These are phyloP conservation scores for Trapa bicornis DNA, from an alignment of 345 rosid genomes.

Conservation along the genomic window DNA sequence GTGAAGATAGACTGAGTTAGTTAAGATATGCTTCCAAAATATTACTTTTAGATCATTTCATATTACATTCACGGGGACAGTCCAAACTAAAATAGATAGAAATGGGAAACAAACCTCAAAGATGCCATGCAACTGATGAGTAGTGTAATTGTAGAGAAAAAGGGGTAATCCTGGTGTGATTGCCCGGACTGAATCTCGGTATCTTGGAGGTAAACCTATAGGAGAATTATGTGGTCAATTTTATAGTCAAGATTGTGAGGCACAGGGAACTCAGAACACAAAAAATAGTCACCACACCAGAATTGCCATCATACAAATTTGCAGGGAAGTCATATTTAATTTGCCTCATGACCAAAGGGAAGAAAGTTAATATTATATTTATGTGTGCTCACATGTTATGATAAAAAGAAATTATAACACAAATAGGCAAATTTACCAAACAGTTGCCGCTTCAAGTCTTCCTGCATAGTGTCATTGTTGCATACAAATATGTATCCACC, in stretches of 20 bases:
- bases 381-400: background rate
- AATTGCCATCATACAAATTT: background rate
- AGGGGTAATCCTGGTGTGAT: constrained; percentile 95
- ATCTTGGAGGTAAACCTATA: constrained; percentile 92
- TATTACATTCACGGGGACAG: background rate
- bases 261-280: background rate
- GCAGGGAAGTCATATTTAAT: background rate
- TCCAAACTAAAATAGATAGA: background rate
- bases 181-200: constrained; percentile 93
- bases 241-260: background rate
- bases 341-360: background rate
- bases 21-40: background rate
- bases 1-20: background rate
- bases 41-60: background rate
- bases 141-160: constrained; percentile 93
- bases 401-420: background rate
- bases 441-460: constrained; percentile 81
- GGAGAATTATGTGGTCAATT: constrained; percentile 4
- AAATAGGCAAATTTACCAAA: constrained; percentile 43
- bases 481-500: constrained; percentile 98
- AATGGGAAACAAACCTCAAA: constrained; percentile 58
- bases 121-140: constrained; percentile 96
- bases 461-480: constrained; percentile 99
- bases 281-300: background rate
- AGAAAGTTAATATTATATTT: background rate